phyloP scores from a whole-genome alignment of 768 basidiomycete species.

The Daedalea quercina region DNA sequence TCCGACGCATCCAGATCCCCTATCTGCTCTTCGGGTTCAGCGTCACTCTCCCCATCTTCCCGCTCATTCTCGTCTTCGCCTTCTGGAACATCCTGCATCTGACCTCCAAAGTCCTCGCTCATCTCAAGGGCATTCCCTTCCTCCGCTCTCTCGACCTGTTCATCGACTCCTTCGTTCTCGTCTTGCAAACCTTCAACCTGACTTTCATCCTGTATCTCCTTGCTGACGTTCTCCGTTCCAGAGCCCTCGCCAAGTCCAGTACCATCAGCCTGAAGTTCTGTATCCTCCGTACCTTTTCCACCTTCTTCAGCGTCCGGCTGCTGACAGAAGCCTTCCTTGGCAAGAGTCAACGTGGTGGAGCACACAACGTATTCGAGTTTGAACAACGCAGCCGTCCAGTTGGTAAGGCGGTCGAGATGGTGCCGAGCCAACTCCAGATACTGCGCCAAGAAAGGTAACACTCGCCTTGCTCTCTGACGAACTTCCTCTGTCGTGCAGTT shows the following conservation, averaged over 20 bases:
- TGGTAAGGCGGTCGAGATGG: slow-evolving; percentile 48
- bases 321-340: slow-evolving; percentile 88
- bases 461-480: slow-evolving; percentile 31
- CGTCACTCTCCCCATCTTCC: slow-evolving; percentile 46
- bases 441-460: slow-evolving; percentile 70
- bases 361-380: slow-evolving; percentile 79
- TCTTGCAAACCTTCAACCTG: slow-evolving; percentile 91
- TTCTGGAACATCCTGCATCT: slow-evolving; percentile 77
- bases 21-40: slow-evolving; percentile 76
- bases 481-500: slow-evolving; percentile 26
- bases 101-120: slow-evolving; percentile 83
- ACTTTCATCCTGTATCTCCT: slow-evolving; percentile 93
- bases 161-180: slow-evolving; percentile 44
- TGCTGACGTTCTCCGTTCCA: slow-evolving; percentile 83
- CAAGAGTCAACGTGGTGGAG: slow-evolving; percentile 64
- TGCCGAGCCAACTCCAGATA: slow-evolving; percentile 53
- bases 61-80: slow-evolving; percentile 40
- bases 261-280: slow-evolving; percentile 54
- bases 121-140: slow-evolving; percentile 85
- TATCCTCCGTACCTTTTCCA: slow-evolving; percentile 39
- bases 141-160: slow-evolving; percentile 40
- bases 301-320: slow-evolving; percentile 68
- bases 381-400: slow-evolving; percentile 74
- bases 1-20: slow-evolving; percentile 80
- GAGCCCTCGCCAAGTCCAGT: slow-evolving; percentile 85